phyloP scores from a whole-genome alignment of 352 stramenopile genomes.

The Phytopythium chamaehyphon region DNA sequence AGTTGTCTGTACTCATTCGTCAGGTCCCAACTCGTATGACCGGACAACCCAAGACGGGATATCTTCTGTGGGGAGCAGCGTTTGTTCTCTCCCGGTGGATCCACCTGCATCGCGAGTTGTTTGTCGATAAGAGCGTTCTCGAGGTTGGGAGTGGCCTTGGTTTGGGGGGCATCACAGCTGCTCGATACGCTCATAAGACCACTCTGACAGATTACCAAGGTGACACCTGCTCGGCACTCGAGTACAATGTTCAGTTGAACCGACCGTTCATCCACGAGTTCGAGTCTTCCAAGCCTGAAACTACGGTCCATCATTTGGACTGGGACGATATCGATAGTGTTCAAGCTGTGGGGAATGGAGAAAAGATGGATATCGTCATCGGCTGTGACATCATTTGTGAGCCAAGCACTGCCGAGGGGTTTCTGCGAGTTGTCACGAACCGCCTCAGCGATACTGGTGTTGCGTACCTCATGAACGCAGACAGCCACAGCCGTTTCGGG shows the following conservation, averaged over 20 bases:
- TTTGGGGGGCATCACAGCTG: constrained; percentile 72
- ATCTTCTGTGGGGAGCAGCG: constrained; percentile 77
- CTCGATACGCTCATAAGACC: constrained; percentile 52
- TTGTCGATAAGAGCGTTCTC: constrained; percentile 63
- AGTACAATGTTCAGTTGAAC: constrained; percentile 83
- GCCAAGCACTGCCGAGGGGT: constrained; percentile 82
- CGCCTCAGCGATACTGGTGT: constrained; percentile 49
- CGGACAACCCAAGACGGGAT: constrained; percentile 81
- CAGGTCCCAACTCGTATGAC: constrained; percentile 83
- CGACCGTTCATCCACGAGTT: constrained; percentile 64
- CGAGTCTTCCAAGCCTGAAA: constrained; percentile 42
- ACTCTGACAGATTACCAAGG: constrained; percentile 83
- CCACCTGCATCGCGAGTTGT: constrained; percentile 71
- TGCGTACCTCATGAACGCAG: constrained; percentile 85
- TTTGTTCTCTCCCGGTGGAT: constrained; percentile 82
- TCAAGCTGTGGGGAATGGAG: constrained; percentile 20
- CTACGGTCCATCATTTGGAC: constrained; percentile 58
- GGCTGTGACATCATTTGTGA: constrained; percentile 88
- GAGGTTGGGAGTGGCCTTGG: constrained; percentile 83
- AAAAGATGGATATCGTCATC: constrained; percentile 78
- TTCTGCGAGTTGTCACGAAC: constrained; percentile 67
- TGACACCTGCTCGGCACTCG: constrained; percentile 68
- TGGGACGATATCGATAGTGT: constrained; percentile 77
- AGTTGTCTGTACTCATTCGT: constrained; percentile 58
- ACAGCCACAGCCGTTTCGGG: constrained; percentile 84